Base-by-base conservation (phyloP, 768 basidiomycete genomes). In the Termitomyces sp. region DNA sequence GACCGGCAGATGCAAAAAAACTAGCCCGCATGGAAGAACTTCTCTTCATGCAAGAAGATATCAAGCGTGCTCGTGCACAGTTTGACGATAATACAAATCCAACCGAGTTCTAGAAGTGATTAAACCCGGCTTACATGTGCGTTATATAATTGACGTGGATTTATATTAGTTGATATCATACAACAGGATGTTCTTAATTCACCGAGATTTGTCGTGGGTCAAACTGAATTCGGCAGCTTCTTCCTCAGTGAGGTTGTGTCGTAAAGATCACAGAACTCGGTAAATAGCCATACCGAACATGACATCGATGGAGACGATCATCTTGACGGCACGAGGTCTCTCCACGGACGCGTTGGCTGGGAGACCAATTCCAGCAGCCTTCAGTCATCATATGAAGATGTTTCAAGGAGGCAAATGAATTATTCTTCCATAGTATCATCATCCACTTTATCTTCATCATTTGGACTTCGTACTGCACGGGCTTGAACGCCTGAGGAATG, bases 11-110 rank as follows among this genome's bases (percentile, higher is more conserved):
- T 65, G 87, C 90, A 32, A 94, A 94, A 72, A 95, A 95, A 69
- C 80, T 95, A 24, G 92, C 93, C 18, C 80, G 94, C 56, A 87
- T 95, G 85, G 93, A 96, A 69, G 94, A 96, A 67, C 72, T 96
- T 36, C 67, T 95, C 34, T 93, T 92, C 76, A 92, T 94, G 88
- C 91, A 94, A 68, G 92, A 93, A 68, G 93, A 94, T 64, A 94
- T 95, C 71, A 91, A 93, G 68, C 85, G 92, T 9, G 93, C 92
- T 4, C 82, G 88, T 46, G 85, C 85, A 12, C 87, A 92, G 66
- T 93, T 93, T 61, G 83, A 72, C 9, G 77, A 78, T 48, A 69
- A 74, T 29, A 71, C 74, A 54, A 72, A 74, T 53, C 69, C 81
- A 50, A 79, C 65, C 59, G 79, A 80, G 50, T 78, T 79, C 63